Conservation (phyloP, 208 protist genomes). For the Acanthamoeba sp. region DNA sequence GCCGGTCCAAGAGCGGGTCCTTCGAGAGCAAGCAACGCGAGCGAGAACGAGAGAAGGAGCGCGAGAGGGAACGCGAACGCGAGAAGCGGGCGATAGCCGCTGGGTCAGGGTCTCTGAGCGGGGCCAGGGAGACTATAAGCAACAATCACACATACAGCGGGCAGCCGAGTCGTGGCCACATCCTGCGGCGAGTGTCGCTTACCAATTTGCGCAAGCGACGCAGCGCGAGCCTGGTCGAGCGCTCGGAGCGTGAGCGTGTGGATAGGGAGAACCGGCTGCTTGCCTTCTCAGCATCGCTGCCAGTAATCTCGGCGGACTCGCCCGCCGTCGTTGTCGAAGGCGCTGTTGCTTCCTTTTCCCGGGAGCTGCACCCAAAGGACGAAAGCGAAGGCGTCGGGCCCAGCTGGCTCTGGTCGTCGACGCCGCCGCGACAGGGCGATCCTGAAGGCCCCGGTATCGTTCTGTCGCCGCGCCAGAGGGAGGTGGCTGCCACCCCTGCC, state of each 20-base stretch:
- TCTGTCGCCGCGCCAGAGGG: too few species aligned
- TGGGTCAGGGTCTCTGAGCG: not conserved
- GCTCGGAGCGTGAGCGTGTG: not conserved
- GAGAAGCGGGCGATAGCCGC: not conserved
- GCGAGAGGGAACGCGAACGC: not conserved
- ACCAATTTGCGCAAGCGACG: slow-evolving; percentile 9
- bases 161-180: not conserved
- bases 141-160: too few species aligned
- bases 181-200: not conserved
- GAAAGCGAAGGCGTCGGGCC: too few species aligned
- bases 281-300: not conserved
- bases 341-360: too few species aligned
- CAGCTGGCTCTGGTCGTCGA: too few species aligned
- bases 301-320: too few species aligned
- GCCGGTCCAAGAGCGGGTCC: slow-evolving; percentile 14
- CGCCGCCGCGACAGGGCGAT: too few species aligned
- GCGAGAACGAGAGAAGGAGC: not conserved
- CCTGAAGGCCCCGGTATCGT: too few species aligned
- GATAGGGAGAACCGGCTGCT: not conserved
- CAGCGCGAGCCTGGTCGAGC: slow-evolving; percentile 10
- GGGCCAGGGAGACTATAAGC: too few species aligned
- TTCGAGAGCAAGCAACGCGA: slow-evolving; percentile 11
- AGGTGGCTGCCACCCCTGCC: too few species aligned
- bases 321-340: too few species aligned
- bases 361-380: too few species aligned